A percentile compares a stretch with the other conserved stretches of the same genome.
phyloP scores from a whole-genome alignment of 805 yeast species.

The Saccharomyces kudriavzevii region DNA sequence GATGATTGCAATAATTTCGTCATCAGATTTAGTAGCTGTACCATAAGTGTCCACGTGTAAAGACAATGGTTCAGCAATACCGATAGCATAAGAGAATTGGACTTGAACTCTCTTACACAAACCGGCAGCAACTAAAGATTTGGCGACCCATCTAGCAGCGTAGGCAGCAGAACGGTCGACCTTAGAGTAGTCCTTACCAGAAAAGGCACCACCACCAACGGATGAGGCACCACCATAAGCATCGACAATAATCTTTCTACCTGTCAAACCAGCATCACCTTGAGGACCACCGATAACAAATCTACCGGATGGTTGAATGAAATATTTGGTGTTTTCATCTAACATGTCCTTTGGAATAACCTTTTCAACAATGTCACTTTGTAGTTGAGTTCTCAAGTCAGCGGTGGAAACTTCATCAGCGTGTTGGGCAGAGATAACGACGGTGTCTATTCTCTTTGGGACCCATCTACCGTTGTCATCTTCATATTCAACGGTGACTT shows the following conservation, averaged over 20 bases:
- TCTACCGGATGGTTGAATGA: slow-evolving; percentile 97
- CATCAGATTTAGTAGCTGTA: slow-evolving; percentile 79
- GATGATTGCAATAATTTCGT: slow-evolving; percentile 81
- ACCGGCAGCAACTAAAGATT: slow-evolving; percentile 87
- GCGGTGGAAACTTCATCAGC: slow-evolving; percentile 88
- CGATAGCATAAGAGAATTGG: slow-evolving; percentile 96
- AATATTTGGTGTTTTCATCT: slow-evolving; percentile 90
- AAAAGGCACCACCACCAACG: slow-evolving; percentile 99
- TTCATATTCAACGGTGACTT: slow-evolving; percentile 92
- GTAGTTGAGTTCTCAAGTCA: slow-evolving; percentile 72
- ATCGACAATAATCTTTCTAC: slow-evolving; percentile 97
- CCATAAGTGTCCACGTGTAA: slow-evolving; percentile 95
- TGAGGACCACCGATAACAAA: slow-evolving; percentile 99
- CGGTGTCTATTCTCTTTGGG: slow-evolving; percentile 92
- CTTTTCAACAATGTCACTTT: slow-evolving; percentile 72
- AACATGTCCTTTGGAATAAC: slow-evolving; percentile 82
- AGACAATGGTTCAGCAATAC: slow-evolving; percentile 98
- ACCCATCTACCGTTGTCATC: slow-evolving; percentile 88
- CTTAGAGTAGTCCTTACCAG: slow-evolving; percentile 98
- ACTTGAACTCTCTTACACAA: slow-evolving; percentile 92
- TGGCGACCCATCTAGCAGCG: slow-evolving; percentile 99
- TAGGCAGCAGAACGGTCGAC: slow-evolving; percentile 99
- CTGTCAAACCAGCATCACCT: slow-evolving; percentile 99
- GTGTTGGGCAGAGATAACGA: slow-evolving; percentile 93
- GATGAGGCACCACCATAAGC: slow-evolving; percentile 99